Base-by-base conservation (phyloP, 2,329 filamentous ascomycete species). In the Epichloe brachyelytri region DNA sequence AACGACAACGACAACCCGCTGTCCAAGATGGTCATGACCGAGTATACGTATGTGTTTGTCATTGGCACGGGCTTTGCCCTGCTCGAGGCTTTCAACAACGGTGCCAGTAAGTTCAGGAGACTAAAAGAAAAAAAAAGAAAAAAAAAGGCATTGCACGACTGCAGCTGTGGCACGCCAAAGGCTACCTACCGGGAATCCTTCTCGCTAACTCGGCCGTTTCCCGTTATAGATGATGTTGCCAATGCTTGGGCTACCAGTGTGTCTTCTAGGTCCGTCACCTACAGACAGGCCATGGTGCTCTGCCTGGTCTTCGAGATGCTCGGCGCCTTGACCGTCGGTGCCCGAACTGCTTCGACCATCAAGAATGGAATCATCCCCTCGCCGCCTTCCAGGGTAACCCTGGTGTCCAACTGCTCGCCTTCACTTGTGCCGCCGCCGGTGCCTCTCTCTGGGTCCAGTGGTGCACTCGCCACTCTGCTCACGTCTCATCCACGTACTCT, bases 231-330 rank as follows among this genome's bases (percentile, higher is more conserved):
- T 68, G 86, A 90, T 84, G 86, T 91, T 52, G 86, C 86, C 62
- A 91, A 91, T 69, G 73, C 86, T 48, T 90, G 85, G 83, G 86
- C 86, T 7, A 90, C 86, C 59, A 84, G 79, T 43, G 57, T 90
- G 53, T 89, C 86, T 19, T 89, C 86, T n/a, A 72, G 86, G 50
- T 89, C 86, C 57, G 74, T 88, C 61, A 73, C 81, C 2, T 85
- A 87, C 69, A 68, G 77, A 56, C 80, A 83, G 67, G 83, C 80
- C 54, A 83, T 83, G 79, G 57, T 82, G 38, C 68, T 85, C 45
- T 77, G 79, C 40, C 76, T 77, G 46, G 67, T 85, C 54, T 85
- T 85, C 65, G 82, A 86, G 63, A 74, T 85, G 65, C 65, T 78
- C 40, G 82, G 82, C 43, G 82, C 82, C 55, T 71, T 85, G 60